These are phyloP conservation scores for Typha latifolia DNA, from an alignment of 176 grass and related monocot species.

Conservation along the genomic window DNA sequence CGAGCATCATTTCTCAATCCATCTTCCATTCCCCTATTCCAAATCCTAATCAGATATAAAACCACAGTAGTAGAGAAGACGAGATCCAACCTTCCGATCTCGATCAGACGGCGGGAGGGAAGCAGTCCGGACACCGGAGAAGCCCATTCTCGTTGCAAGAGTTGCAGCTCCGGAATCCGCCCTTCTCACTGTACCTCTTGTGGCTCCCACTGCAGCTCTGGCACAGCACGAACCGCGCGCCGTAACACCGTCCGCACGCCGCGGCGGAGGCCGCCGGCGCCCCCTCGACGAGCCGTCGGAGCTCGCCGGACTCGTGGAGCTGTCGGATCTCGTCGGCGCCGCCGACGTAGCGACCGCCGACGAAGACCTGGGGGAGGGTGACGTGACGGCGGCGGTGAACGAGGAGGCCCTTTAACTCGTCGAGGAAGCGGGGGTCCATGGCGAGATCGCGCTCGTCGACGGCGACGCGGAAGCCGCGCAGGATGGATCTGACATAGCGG, in stretches of 20 bases:
- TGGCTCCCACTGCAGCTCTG: conserved; percentile 54
- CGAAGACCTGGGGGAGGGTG: conserved; percentile 63
- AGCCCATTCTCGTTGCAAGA: conserved; percentile 63
- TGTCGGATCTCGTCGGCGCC: conserved; percentile 65
- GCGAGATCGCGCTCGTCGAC: conserved; percentile 71
- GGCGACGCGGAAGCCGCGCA: conserved; percentile 44
- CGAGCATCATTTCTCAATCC: too few species aligned
- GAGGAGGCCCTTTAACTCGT: conserved; percentile 42
- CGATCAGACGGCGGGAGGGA: conserved; percentile 35
- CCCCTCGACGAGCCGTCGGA: conserved; percentile 38
- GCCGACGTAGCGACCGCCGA: conserved; percentile 53
- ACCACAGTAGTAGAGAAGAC: conserved; percentile 12
- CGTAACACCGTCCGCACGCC: conserved; percentile 40
- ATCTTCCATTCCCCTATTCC: neutral
- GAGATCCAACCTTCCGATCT: conserved; percentile 33
- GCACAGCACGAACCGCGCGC: conserved; percentile 62
- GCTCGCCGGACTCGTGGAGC: conserved; percentile 63
- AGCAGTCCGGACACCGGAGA: conserved; percentile 48
- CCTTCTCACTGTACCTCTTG: conserved; percentile 51
- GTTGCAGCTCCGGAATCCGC: conserved; percentile 52
- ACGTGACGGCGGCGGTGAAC: conserved; percentile 20
- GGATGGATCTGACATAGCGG: conserved; percentile 45
- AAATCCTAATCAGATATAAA: conserved; percentile 4
- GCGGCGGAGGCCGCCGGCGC: neutral
- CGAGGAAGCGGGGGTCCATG: conserved; percentile 51